phyloP scores from a whole-genome alignment of 495 filamentous ascomycete genomes.

The Penicillium roqueforti region DNA sequence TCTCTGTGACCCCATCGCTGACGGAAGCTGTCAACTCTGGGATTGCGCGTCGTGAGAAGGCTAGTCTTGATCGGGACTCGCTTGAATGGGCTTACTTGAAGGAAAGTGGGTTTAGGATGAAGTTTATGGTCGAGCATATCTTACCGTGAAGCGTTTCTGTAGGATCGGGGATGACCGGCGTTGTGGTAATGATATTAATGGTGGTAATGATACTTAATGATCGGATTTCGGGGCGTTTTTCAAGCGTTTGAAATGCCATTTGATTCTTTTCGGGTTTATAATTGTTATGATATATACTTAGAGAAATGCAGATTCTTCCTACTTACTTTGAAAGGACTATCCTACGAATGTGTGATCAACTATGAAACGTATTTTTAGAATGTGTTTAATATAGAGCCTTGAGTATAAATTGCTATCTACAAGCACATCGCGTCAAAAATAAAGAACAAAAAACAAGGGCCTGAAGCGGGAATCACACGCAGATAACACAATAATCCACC shows the following conservation, averaged over 20 bases:
- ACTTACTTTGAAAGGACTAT: not conserved
- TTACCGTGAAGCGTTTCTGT: not conserved
- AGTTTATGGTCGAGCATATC: conserved; percentile 31
- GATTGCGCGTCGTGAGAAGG: conserved; percentile 54
- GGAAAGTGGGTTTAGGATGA: conserved; percentile 42
- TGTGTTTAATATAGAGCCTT: not conserved
- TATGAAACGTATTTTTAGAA: not conserved
- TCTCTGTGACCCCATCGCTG: conserved; percentile 46
- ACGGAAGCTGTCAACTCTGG: conserved; percentile 56
- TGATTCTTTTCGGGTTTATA: not conserved
- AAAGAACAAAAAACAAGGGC: not conserved
- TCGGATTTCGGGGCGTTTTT: not conserved
- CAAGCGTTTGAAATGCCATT: not conserved
- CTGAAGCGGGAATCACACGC: conserved; percentile 4
- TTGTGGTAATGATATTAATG: conserved; percentile 7
- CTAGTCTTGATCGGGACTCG: conserved; percentile 34
- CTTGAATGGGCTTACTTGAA: conserved; percentile 37
- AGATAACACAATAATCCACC: not conserved
- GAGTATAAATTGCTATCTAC: conserved; percentile 7
- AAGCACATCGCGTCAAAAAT: not conserved
- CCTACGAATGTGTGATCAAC: not conserved
- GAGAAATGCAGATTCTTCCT: not conserved
- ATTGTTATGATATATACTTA: not conserved
- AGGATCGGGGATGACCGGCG: not conserved
- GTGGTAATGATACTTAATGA: conserved; percentile 14